These are phyloP conservation scores for Penicillium fuscoglaucum DNA, from an alignment of 2,329 filamentous ascomycete genomes.

Conservation along the genomic window DNA sequence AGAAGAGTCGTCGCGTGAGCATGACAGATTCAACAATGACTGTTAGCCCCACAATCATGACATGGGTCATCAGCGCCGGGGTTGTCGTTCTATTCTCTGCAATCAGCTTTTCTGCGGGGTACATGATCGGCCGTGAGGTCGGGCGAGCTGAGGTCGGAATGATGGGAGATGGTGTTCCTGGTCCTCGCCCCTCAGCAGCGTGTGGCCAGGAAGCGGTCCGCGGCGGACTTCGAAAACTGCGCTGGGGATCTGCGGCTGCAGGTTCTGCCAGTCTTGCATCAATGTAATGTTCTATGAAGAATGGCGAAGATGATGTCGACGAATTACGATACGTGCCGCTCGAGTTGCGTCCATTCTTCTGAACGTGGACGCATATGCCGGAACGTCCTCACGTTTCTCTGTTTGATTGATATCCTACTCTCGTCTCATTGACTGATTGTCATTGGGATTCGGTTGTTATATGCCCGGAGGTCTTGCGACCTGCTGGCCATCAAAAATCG, in stretches of 20 bases:
- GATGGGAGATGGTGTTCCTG: constrained; percentile 30
- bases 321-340: constrained; percentile 5
- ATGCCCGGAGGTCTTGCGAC: background rate
- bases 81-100: constrained; percentile 65
- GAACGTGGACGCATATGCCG: background rate
- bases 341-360: background rate
- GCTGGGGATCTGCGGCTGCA: constrained; percentile 43
- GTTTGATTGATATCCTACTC: background rate
- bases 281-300: constrained; percentile 10
- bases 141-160: constrained; percentile 53
- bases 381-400: background rate
- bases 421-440: background rate
- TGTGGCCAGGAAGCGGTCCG: constrained; percentile 50
- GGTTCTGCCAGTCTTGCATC: constrained; percentile 41
- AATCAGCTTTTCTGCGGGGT: constrained; percentile 65
- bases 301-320: constrained; percentile 12
- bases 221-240: constrained; percentile 45
- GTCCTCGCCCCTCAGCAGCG: constrained; percentile 36
- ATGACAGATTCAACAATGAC: constrained; percentile 33
- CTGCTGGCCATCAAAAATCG: constrained; percentile 15
- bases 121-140: constrained; percentile 61
- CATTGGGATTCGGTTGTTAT: background rate
- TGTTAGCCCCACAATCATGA: constrained; percentile 61
- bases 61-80: constrained; percentile 65
- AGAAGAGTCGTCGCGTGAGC: constrained; percentile 37